These are phyloP conservation scores for Nidularia sp. DNA, from an alignment of 768 basidiomycete species.

Conservation along the genomic window DNA sequence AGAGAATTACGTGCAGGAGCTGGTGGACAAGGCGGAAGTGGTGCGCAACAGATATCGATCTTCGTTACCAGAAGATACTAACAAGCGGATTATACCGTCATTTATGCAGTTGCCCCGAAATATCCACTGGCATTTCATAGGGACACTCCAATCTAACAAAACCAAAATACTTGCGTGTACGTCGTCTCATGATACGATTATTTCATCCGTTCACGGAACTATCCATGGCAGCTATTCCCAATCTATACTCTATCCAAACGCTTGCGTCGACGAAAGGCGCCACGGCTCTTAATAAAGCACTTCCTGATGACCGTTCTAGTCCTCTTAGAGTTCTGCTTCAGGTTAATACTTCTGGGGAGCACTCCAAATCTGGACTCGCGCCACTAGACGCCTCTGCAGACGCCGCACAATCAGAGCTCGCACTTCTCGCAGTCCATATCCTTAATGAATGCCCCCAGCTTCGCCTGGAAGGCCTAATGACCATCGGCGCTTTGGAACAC, in stretches of 20 bases:
- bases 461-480: conserved; percentile 87
- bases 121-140: conserved; percentile 97
- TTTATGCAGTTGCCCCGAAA: conserved; percentile 69
- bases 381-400: conserved; percentile 41
- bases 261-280: conserved; percentile 81
- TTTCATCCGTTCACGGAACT: not conserved
- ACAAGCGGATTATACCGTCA: not conserved
- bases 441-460: conserved; percentile 70
- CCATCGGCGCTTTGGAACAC: conserved; percentile 81
- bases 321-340: conserved; percentile 86
- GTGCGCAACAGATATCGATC: conserved; percentile 31
- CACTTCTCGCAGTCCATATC: conserved; percentile 67
- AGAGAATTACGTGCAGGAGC: conserved; percentile 95
- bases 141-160: conserved; percentile 91
- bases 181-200: conserved; percentile 34
- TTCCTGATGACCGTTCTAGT: conserved; percentile 47
- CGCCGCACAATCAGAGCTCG: conserved; percentile 44
- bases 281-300: conserved; percentile 68
- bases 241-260: conserved; percentile 85
- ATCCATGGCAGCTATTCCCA: conserved; percentile 66
- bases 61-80: not conserved
- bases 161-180: conserved; percentile 73
- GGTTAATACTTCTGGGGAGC: conserved; percentile 95
- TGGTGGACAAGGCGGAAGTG: conserved; percentile 78
- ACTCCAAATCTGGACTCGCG: conserved; percentile 80